These are phyloP conservation scores for Fusarium verticillioides DNA, from an alignment of 2,329 filamentous ascomycete genomes.

Conservation along the genomic window DNA sequence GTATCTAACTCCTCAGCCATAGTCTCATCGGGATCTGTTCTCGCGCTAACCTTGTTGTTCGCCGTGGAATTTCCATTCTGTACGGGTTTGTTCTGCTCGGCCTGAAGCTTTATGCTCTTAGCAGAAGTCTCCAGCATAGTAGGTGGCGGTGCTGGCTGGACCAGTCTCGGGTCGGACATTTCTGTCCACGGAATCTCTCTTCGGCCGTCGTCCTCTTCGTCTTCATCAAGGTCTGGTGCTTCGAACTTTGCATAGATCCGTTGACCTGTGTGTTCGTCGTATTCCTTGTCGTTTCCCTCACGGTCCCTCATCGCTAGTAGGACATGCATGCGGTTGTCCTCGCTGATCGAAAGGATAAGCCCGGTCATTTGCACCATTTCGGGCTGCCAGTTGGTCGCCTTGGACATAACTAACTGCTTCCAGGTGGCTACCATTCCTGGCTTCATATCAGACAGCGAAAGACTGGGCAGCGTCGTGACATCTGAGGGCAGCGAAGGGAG, in stretches of 20 bases:
- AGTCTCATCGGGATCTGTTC: slow-evolving; percentile 32
- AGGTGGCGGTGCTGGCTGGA: slow-evolving; percentile 54
- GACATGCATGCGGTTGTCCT: slow-evolving; percentile 65
- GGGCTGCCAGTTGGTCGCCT: slow-evolving; percentile 74
- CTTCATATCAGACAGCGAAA: slow-evolving; percentile 61
- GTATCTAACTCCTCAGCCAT: slow-evolving; percentile 44
- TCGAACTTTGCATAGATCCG: slow-evolving; percentile 84
- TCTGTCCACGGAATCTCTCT: slow-evolving; percentile 70
- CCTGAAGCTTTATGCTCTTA: slow-evolving; percentile 44
- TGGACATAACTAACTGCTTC: slow-evolving; percentile 71
- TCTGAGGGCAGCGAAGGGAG: slow-evolving; percentile 71
- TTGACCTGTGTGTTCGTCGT: slow-evolving; percentile 75
- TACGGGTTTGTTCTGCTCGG: slow-evolving; percentile 19
- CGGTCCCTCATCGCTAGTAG: slow-evolving; percentile 77
- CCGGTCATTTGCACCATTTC: slow-evolving; percentile 73
- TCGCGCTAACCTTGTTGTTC: slow-evolving; percentile 45
- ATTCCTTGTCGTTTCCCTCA: slow-evolving; percentile 65
- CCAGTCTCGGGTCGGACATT: slow-evolving; percentile 74
- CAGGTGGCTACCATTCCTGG: slow-evolving; percentile 75
- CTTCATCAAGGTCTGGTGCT: slow-evolving; percentile 68
- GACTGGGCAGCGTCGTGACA: slow-evolving; percentile 60
- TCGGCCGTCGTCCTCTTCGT: slow-evolving; percentile 70
- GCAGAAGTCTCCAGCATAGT: slow-evolving; percentile 41
- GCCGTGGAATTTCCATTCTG: slow-evolving; percentile 17
- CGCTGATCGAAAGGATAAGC: slow-evolving; percentile 66